Percentiles rank a stretch among this genome's conserved stretches.
Conservation (phyloP, 768 basidiomycete genomes). For the Russula abietina region DNA sequence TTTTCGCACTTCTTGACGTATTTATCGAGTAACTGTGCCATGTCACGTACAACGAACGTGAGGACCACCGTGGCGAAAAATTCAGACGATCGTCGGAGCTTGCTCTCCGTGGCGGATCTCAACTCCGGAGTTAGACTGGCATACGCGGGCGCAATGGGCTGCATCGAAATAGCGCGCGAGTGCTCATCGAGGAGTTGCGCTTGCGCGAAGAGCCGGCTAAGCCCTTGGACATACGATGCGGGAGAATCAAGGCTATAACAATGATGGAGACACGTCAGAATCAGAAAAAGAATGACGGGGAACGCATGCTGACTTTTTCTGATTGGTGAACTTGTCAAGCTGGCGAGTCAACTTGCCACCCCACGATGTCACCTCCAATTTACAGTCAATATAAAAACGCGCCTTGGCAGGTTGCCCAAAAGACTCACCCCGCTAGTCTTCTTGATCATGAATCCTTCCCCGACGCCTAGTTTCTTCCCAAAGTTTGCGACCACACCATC, state of each 20-base stretch:
- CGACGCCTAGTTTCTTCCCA: conserved; percentile 82
- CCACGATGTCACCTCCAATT: conserved; percentile 52
- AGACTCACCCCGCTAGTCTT: conserved; percentile 55
- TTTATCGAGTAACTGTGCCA: conserved; percentile 83
- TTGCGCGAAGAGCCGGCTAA: conserved; percentile 65
- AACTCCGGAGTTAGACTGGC: conserved; percentile 60
- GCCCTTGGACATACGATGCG: conserved; percentile 69
- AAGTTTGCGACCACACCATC: conserved; percentile 76
- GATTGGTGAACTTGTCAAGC: conserved; percentile 80
- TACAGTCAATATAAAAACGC: background rate
- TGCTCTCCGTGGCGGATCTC: conserved; percentile 59
- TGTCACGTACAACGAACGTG: conserved; percentile 83
- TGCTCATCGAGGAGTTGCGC: conserved; percentile 85
- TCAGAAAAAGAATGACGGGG: background rate
- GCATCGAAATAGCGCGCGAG: conserved; percentile 61
- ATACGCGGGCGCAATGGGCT: conserved; percentile 68
- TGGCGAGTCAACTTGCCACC: conserved; percentile 66
- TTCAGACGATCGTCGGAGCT: conserved; percentile 77
- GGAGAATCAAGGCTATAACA: conserved; percentile 75
- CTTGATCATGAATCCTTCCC: conserved; percentile 80
- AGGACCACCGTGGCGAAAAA: conserved; percentile 87
- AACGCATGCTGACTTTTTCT: conserved; percentile 63
- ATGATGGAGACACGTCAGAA: conserved; percentile 1
- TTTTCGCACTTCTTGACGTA: conserved; percentile 92
- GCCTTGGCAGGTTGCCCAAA: too few relatives aligned